phyloP scores from a whole-genome alignment of 148 eudicot genomes.

The Polygonum aviculare region DNA sequence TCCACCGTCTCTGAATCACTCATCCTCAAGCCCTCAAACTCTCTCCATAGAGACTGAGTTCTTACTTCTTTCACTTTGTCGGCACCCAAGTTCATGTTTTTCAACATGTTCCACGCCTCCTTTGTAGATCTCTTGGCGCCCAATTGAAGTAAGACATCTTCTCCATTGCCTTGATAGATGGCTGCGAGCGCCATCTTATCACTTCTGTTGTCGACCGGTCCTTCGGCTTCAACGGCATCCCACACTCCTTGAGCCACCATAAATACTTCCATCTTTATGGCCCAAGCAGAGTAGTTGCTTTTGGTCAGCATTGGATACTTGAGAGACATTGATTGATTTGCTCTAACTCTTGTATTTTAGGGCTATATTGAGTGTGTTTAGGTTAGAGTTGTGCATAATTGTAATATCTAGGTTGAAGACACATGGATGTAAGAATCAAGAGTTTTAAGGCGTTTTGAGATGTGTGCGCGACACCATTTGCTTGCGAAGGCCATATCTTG shows the following conservation, averaged over 20 bases:
- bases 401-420: too few relatives aligned
- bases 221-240: not conserved
- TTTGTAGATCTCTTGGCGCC: not conserved
- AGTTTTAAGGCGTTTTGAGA: too few relatives aligned
- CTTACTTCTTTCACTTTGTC: not conserved
- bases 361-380: too few relatives aligned
- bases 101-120: not conserved
- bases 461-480: too few relatives aligned
- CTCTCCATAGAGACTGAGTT: not conserved
- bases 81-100: not conserved
- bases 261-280: not conserved
- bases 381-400: too few relatives aligned
- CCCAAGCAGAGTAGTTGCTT: not conserved
- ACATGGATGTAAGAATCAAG: too few relatives aligned
- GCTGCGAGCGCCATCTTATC: not conserved
- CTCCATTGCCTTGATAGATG: not conserved
- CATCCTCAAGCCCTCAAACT: not conserved
- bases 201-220: not conserved
- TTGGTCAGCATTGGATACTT: not conserved
- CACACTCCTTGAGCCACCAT: not conserved
- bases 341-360: too few relatives aligned
- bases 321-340: too few relatives aligned
- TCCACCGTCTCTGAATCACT: not conserved
- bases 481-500: too few relatives aligned
- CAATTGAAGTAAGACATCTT: not conserved